phyloP scores from a whole-genome alignment of 2,329 filamentous ascomycete genomes.

The Thelonectria blattea region DNA sequence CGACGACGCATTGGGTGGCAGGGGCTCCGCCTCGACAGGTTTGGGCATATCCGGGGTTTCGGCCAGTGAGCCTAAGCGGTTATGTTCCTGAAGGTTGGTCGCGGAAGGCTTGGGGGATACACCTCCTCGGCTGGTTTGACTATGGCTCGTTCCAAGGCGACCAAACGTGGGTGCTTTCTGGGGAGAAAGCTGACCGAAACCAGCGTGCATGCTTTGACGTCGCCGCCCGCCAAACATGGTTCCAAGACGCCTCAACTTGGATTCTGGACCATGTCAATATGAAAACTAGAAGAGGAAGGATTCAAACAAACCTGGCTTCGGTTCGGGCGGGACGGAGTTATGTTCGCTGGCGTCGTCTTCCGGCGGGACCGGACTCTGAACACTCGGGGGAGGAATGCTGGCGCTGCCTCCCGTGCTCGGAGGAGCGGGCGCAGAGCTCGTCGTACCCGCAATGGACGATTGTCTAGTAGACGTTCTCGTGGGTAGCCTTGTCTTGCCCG shows the following conservation, averaged over 20 bases:
- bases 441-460: constrained; percentile 45
- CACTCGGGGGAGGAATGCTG: constrained; percentile 23
- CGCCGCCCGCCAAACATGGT: constrained; percentile 69
- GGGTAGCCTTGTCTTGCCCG: constrained; percentile 46
- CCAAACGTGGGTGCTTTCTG: constrained; percentile 64
- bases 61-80: constrained; percentile 61
- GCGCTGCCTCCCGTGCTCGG: constrained; percentile 37
- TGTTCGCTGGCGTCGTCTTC: constrained; percentile 52
- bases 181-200: constrained; percentile 64
- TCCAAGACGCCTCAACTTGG: constrained; percentile 67
- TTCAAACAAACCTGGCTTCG: constrained; percentile 45
- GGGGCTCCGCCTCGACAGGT: constrained; percentile 37
- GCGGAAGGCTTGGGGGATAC: constrained; percentile 65
- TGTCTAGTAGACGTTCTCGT: constrained; percentile 51
- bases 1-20: constrained; percentile 22
- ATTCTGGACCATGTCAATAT: constrained; percentile 48
- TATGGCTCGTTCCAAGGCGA: constrained; percentile 68
- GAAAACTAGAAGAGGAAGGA: not conserved
- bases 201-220: constrained; percentile 69
- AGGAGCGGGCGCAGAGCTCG: constrained; percentile 34
- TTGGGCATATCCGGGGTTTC: constrained; percentile 58
- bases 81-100: constrained; percentile 62
- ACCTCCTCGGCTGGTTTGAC: constrained; percentile 46
- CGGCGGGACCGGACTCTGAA: constrained; percentile 21
- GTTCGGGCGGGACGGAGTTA: constrained; percentile 40